Conservation (phyloP, 2,329 filamentous ascomycete species). For the Sclerotinia borealis region DNA sequence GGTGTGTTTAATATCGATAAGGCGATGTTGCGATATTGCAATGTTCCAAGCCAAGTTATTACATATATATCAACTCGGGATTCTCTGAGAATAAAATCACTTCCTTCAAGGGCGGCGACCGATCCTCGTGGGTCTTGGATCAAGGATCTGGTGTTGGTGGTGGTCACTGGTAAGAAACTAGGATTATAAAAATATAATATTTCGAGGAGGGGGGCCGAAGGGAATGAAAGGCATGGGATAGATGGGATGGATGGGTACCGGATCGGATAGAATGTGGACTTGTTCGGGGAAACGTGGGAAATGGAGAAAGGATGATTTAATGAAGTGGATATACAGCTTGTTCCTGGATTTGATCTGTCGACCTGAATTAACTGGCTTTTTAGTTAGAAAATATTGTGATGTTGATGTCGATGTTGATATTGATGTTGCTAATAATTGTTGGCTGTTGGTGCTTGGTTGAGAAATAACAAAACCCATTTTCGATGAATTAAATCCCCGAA, state of each 20-base stretch:
- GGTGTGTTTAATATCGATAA: constrained; percentile 8
- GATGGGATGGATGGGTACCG: not conserved
- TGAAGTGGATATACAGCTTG: not conserved
- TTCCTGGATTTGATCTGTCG: not conserved
- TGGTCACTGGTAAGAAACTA: not conserved
- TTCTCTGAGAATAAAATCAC: not conserved
- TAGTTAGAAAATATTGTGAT: not conserved
- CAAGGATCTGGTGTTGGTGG: not conserved
- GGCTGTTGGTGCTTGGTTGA: not conserved
- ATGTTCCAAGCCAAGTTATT: not conserved
- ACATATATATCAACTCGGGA: not conserved
- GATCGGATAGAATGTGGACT: constrained; percentile 5
- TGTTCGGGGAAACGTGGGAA: constrained; percentile 4
- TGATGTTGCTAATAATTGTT: not conserved
- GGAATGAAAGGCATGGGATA: not conserved
- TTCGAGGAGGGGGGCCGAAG: not conserved
- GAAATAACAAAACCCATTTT: not conserved
- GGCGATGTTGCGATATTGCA: constrained; percentile 7
- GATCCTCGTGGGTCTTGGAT: constrained; percentile 8
- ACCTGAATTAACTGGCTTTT: not conserved
- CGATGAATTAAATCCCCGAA: not conserved
- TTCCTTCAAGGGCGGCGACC: constrained; percentile 9
- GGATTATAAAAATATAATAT: not conserved
- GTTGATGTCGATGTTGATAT: not conserved
- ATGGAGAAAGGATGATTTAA: not conserved